Evolutionary conservation across 345 rosid species (phyloP), one percentile per base, ranked within the genome.

Genomic region (Schrenkiella parvula): DNA sequence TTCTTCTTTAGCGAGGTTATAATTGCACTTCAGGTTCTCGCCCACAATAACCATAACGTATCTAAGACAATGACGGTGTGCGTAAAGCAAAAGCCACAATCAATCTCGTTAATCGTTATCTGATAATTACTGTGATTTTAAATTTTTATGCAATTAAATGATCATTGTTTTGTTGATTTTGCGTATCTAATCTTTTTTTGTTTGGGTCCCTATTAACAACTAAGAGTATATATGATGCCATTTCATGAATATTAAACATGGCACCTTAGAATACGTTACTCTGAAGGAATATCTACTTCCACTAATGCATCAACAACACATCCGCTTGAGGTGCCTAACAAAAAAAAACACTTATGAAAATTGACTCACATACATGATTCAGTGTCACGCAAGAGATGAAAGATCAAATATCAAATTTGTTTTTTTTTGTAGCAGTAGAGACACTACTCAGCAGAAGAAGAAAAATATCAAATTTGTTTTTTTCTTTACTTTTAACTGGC

Each of bases 41-140:
- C 12, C 62, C 61, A 66, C 64, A n/a, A 31, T 22, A 43, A 69
- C 35, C 25, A 46, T 21, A 46, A 46, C 66, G 57, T 70, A 34
- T 15, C 10, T 57, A 31, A 70, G 57, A 59, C 31, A 51, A 59
- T 47, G 51, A 71, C 22, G 50, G 67, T 38, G 51, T 71, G 61
- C 75, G 68, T 60, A 8, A 50, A 37, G 60, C 52, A 26, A 71
- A 71, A 60, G 59, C 68, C 68, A 60, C 52, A 15, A 38, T 60
- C 42, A 60, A 34, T 59, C 37, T 48, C 42, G 3, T n/a, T 25
- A 47, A 28, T 48, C 42, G 3, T n/a, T 25, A 47, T 32, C 8
- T 41, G 5, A 41, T 44, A 8, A 12, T 63, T 18, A 12, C 46
- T n/a, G 11, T n/a, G 11, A 38, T 8, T 70, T 15, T 22, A 6